These are phyloP conservation scores for Suillus fuscotomentosus DNA, from an alignment of 768 basidiomycete species.

Conservation along the genomic window DNA sequence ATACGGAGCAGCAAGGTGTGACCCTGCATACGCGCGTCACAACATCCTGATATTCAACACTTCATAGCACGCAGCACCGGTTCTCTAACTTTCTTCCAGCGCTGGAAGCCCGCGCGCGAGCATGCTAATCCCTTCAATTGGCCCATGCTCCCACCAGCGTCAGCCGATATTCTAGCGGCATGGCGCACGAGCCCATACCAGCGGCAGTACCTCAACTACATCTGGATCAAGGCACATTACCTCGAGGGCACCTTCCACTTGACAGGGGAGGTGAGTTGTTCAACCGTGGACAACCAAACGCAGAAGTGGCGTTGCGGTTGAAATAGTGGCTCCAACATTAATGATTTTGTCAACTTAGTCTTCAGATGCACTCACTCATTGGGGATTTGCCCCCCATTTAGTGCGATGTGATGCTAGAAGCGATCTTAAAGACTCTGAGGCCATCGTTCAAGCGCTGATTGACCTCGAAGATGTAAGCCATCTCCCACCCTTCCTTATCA, in stretches of 20 bases:
- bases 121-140: conserved; percentile 33
- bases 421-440: conserved; percentile 22
- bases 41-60: background rate
- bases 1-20: conserved; percentile 28
- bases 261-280: background rate
- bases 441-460: conserved; percentile 15
- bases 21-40: background rate
- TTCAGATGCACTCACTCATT: conserved; percentile 22
- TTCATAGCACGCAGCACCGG: conserved; percentile 16
- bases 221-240: conserved; percentile 28
- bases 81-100: conserved; percentile 28
- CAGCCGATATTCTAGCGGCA: conserved; percentile 26
- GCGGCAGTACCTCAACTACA: conserved; percentile 29
- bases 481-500: background rate
- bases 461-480: conserved; percentile 27
- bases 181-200: conserved; percentile 25
- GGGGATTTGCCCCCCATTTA: conserved; percentile 23
- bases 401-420: conserved; percentile 24
- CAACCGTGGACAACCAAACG: background rate
- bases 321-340: background rate
- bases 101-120: conserved; percentile 30
- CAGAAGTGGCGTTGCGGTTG: background rate
- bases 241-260: conserved; percentile 12
- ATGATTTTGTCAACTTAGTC: conserved; percentile 17
- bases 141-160: conserved; percentile 27